These are phyloP conservation scores for Suillus decipiens DNA, from an alignment of 768 basidiomycete species.

Conservation along the genomic window DNA sequence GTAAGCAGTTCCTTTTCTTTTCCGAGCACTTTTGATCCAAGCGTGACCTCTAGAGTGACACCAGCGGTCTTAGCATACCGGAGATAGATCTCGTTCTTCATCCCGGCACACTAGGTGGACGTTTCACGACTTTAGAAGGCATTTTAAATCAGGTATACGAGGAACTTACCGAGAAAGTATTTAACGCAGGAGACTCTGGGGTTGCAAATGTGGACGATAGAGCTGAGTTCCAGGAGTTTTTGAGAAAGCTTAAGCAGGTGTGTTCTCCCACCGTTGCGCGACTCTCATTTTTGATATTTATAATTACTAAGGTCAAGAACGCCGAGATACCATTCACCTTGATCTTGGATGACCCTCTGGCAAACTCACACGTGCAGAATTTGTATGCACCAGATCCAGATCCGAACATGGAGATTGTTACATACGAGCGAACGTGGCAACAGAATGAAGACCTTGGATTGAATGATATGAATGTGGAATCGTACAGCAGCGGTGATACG, in stretches of 20 bases:
- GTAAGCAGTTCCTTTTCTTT: slow-evolving; percentile 40
- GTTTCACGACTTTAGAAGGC: slow-evolving; percentile 97
- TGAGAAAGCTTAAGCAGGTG: slow-evolving; percentile 74
- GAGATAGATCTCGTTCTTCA: slow-evolving; percentile 93
- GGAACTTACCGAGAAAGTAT: slow-evolving; percentile 87
- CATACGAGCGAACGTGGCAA: slow-evolving; percentile 81
- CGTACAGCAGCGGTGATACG: slow-evolving; percentile 12
- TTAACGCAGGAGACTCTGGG: slow-evolving; percentile 62
- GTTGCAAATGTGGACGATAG: slow-evolving; percentile 44
- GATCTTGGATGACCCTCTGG: slow-evolving; percentile 92
- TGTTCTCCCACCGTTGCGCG: slow-evolving; percentile 19
- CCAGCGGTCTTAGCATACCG: slow-evolving; percentile 84
- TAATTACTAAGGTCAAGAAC: slow-evolving; percentile 60
- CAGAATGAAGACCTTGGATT: slow-evolving; percentile 96
- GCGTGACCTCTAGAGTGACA: slow-evolving; percentile 70
- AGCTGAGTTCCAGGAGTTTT: slow-evolving; percentile 71
- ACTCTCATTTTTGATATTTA: slow-evolving; percentile 11
- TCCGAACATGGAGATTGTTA: slow-evolving; percentile 85
- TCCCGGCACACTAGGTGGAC: slow-evolving; percentile 91
- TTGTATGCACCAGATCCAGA: slow-evolving; percentile 95
- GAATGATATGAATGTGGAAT: slow-evolving; percentile 84
- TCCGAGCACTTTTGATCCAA: neutral
- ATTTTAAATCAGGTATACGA: slow-evolving; percentile 93
- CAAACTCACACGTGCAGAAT: slow-evolving; percentile 95
- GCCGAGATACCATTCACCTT: slow-evolving; percentile 84